Evolutionary conservation across 2,329 filamentous ascomycete species (phyloP), one percentile per base, ranked within the genome.

Genomic region (Penicillium freii): DNA sequence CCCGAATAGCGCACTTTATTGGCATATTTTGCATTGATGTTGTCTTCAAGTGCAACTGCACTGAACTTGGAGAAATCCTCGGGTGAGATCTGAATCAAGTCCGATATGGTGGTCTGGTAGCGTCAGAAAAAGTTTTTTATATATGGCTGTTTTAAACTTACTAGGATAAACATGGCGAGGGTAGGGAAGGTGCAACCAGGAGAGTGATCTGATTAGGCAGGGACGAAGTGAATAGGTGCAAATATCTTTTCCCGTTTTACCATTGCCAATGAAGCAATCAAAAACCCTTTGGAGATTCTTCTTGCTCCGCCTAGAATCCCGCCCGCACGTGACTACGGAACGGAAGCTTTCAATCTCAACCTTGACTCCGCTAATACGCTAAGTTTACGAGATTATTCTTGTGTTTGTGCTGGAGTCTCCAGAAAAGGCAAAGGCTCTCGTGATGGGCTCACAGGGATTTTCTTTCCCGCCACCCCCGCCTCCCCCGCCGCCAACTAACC

Each of bases 21-120:
- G 58, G 93, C 87, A 75, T 97, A 99, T 77, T 99, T 99, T 62
- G 87, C 83, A 73, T 99, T 97, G 78, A 99, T 94, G 69, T 94
- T 94, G 78, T 99, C 92, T 76, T 97, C 92, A 62, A 99, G 91
- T 1, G 92, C 91, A 62, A 92, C 84, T 33, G 86, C 84, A 70
- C 90, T 95, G 63, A 77, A 75, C 75, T 94, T 94, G 60, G 87
- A 84, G 71, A 97, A 96, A 72, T 97, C 90, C 69, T 91, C 85
- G 1, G 94, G 94, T 33, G 85, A 83, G 77, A 99, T 95, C 77
- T 96, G 91, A 65, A 99, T 91, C 66, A 99, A 83, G 80, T 99
- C 94, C 66, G 92, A 88, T 67, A 99, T 87, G 65, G 94, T 96
- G 43, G 92, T 94, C 94, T 96, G 62, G 23, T 21, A 23, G 47